Conservation (phyloP, 176 grass and related monocot species). For the Secale cereale region DNA sequence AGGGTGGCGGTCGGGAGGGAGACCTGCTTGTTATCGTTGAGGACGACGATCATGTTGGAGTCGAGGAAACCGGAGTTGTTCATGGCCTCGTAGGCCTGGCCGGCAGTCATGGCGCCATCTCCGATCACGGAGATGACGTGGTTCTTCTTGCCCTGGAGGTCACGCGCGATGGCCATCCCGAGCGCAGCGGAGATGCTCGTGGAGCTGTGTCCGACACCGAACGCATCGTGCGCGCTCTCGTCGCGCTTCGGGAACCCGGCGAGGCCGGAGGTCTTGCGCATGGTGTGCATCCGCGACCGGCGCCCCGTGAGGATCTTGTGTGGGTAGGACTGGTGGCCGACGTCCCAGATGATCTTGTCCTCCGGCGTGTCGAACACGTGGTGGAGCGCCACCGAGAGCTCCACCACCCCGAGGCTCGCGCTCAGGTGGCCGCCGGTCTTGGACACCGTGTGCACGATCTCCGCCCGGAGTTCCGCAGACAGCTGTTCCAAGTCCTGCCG, state of each 20-base stretch:
- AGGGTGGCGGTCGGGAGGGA: slow-evolving; percentile 84
- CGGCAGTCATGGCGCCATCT: slow-evolving; percentile 95
- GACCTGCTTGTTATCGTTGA: slow-evolving; percentile 98
- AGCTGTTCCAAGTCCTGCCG: slow-evolving; percentile 81
- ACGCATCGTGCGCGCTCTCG: slow-evolving; percentile 85
- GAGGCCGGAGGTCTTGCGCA: slow-evolving; percentile 85
- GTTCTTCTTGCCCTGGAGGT: slow-evolving; percentile 70
- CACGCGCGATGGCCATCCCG: slow-evolving; percentile 86
- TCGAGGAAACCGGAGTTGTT: slow-evolving; percentile 89
- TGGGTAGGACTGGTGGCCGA: slow-evolving; percentile 89
- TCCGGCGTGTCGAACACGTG: slow-evolving; percentile 88
- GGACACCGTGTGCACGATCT: slow-evolving; percentile 67
- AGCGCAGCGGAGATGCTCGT: slow-evolving; percentile 95
- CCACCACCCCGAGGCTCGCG: slow-evolving; percentile 80
- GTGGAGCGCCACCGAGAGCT: slow-evolving; percentile 82
- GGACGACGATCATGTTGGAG: slow-evolving; percentile 85
- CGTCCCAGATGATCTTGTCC: slow-evolving; percentile 99
- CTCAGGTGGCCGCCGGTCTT: slow-evolving; percentile 86
- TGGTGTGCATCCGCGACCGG: slow-evolving; percentile 80
- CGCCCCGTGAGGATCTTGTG: slow-evolving; percentile 96
- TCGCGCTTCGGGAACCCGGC: slow-evolving; percentile 94
- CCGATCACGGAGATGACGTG: slow-evolving; percentile 93
- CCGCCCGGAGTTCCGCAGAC: slow-evolving; percentile 69
- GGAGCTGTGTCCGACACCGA: slow-evolving; percentile 88
- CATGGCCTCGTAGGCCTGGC: slow-evolving; percentile 97